These are phyloP conservation scores for Pseudofabraea citricarpa DNA, from an alignment of 2,329 filamentous ascomycete species.

Conservation along the genomic window DNA sequence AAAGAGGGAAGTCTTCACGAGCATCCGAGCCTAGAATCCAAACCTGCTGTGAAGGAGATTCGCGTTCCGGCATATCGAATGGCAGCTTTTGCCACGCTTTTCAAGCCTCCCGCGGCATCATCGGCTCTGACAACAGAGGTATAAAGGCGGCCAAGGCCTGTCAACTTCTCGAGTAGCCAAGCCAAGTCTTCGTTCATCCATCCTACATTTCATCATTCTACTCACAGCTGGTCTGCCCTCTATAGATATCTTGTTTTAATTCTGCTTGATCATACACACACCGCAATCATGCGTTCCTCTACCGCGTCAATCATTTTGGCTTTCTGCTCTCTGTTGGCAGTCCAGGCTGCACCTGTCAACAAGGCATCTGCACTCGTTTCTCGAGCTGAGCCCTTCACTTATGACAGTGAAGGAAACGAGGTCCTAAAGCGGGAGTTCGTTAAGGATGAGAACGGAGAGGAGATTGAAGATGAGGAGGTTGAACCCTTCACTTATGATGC, in stretches of 20 bases:
- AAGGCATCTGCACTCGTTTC: too few species aligned
- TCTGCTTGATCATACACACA: not conserved
- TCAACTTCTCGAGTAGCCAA: not conserved
- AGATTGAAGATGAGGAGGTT: not conserved
- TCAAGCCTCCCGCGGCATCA: too few species aligned
- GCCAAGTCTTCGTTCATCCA: not conserved
- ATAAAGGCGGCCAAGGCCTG: not conserved
- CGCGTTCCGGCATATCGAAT: too few species aligned
- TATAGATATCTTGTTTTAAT: too few species aligned
- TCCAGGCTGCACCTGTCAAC: constrained; percentile 4
- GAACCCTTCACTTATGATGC: not conserved
- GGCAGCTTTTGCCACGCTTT: too few species aligned
- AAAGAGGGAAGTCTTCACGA: not conserved
- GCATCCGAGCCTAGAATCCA: not conserved
- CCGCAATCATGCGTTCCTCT: constrained; percentile 4
- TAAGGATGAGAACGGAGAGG: not conserved
- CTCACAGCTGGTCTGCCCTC: not conserved
- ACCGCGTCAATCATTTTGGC: constrained; percentile 8
- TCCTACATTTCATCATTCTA: not conserved
- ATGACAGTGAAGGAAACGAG: not conserved
- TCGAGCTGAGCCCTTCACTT: not conserved
- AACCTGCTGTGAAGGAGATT: too few species aligned
- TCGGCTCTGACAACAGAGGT: too few species aligned
- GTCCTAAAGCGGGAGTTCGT: not conserved
- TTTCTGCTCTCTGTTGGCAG: constrained; percentile 6